Conservation (phyloP, 2,329 filamentous ascomycete species). For the Alternaria viburni region DNA sequence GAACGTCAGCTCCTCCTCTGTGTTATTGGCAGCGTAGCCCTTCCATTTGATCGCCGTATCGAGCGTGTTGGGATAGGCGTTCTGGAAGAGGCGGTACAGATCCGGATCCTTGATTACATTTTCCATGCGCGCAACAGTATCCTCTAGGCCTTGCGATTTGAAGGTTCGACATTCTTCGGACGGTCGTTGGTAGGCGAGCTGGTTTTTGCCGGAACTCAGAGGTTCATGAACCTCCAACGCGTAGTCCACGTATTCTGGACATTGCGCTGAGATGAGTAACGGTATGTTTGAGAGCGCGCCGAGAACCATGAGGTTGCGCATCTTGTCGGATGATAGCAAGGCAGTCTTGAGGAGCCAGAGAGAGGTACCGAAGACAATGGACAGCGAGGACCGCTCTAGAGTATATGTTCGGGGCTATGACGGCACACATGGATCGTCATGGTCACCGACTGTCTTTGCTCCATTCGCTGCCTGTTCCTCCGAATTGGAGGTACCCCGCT, state of each 20-base stretch:
- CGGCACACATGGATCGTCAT: not conserved
- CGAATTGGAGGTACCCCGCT: conserved; percentile 40
- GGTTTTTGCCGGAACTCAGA: conserved; percentile 52
- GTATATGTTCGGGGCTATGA: not conserved
- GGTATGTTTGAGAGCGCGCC: conserved; percentile 22
- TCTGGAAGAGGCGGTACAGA: conserved; percentile 72
- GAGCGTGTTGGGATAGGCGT: conserved; percentile 76
- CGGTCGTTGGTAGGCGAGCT: conserved; percentile 55
- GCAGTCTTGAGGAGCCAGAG: not conserved
- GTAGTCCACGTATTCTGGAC: conserved; percentile 55
- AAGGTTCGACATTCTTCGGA: conserved; percentile 55
- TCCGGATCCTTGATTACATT: conserved; percentile 60
- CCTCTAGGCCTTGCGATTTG: conserved; percentile 53
- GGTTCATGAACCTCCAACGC: conserved; percentile 51
- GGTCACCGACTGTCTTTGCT: conserved; percentile 6
- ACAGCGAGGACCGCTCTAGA: not conserved
- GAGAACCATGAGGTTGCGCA: conserved; percentile 30
- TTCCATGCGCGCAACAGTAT: conserved; percentile 44
- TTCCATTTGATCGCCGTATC: conserved; percentile 76
- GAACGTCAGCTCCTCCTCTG: conserved; percentile 68
- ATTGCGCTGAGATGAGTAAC: conserved; percentile 41
- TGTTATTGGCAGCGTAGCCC: conserved; percentile 63
- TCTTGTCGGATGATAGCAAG: conserved; percentile 16
- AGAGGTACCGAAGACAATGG: not conserved
- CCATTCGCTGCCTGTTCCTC: conserved; percentile 23